These are phyloP conservation scores for Skeletonema marinoi DNA, from an alignment of 108 stramenopile species.

Conservation along the genomic window DNA sequence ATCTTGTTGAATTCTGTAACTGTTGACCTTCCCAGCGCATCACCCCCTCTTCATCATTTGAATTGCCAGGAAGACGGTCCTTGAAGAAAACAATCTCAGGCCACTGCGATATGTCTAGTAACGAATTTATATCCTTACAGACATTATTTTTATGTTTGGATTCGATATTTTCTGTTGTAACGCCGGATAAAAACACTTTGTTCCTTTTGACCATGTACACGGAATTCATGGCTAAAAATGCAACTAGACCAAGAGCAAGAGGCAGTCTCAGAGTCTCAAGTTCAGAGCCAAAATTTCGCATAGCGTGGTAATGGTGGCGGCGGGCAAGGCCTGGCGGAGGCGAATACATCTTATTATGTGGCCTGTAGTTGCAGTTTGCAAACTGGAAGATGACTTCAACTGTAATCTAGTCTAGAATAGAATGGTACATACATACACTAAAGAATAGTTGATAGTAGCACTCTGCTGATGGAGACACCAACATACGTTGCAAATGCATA, in stretches of 20 bases:
- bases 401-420: neutral
- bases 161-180: no score
- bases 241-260: no score
- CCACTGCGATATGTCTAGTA: neutral
- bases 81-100: neutral
- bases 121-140: neutral
- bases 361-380: neutral
- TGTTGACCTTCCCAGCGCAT: slow-evolving; percentile 12
- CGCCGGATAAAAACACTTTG: no score
- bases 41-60: no score
- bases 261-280: no score
- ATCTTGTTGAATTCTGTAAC: slow-evolving; percentile 24
- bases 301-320: no score
- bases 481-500: slow-evolving; percentile 2
- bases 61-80: no score
- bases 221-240: no score
- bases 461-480: slow-evolving; percentile 10
- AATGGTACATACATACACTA: neutral
- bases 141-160: no score
- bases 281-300: no score
- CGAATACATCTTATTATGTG: neutral
- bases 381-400: neutral
- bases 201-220: no score
- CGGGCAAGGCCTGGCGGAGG: no score
- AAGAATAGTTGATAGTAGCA: neutral